These are phyloP conservation scores for Tolypocladium ovalisporum DNA, from an alignment of 2,329 filamentous ascomycete genomes.

Conservation along the genomic window DNA sequence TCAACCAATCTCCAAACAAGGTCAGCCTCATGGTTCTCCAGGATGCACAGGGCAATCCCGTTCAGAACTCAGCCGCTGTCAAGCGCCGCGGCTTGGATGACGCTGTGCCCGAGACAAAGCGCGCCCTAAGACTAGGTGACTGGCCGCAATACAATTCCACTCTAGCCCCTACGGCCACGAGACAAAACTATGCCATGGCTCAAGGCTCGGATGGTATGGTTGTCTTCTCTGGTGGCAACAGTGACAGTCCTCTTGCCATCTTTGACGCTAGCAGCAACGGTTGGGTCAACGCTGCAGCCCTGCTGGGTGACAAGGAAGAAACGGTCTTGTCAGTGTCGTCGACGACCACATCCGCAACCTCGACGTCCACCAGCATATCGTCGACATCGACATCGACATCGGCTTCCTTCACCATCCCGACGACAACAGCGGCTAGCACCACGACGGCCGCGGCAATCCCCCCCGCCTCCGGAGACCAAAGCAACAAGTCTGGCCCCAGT, in stretches of 20 bases:
- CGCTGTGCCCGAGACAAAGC: slow-evolving; percentile 8
- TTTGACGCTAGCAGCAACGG: slow-evolving; percentile 67
- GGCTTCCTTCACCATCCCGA: slow-evolving; percentile 6
- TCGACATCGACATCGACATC: slow-evolving; percentile 10
- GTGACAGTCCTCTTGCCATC: slow-evolving; percentile 56
- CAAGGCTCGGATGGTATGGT: slow-evolving; percentile 55
- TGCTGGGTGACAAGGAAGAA: slow-evolving; percentile 43
- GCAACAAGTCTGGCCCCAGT: slow-evolving; percentile 20
- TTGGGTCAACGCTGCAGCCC: slow-evolving; percentile 62
- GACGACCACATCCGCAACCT: slow-evolving; percentile 15
- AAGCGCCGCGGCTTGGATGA: slow-evolving; percentile 17
- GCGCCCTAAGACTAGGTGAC: slow-evolving; percentile 43
- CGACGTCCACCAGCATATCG: slow-evolving; percentile 6
- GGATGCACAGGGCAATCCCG: slow-evolving; percentile 45
- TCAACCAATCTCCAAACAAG: slow-evolving; percentile 60
- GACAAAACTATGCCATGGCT: slow-evolving; percentile 63
- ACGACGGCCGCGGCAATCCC: background rate
- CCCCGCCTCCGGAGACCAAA: background rate
- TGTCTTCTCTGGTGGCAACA: slow-evolving; percentile 67
- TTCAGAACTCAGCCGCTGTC: slow-evolving; percentile 34
- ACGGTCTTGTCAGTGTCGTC: slow-evolving; percentile 22
- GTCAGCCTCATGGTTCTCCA: slow-evolving; percentile 62
- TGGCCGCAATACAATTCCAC: slow-evolving; percentile 76
- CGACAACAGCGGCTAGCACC: slow-evolving; percentile 8
- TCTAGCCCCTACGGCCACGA: slow-evolving; percentile 50